A percentile compares a stretch with the other conserved stretches of the same genome.
Conservation (phyloP, 306 rosid genomes). For the Casuarina equisetifolia region DNA sequence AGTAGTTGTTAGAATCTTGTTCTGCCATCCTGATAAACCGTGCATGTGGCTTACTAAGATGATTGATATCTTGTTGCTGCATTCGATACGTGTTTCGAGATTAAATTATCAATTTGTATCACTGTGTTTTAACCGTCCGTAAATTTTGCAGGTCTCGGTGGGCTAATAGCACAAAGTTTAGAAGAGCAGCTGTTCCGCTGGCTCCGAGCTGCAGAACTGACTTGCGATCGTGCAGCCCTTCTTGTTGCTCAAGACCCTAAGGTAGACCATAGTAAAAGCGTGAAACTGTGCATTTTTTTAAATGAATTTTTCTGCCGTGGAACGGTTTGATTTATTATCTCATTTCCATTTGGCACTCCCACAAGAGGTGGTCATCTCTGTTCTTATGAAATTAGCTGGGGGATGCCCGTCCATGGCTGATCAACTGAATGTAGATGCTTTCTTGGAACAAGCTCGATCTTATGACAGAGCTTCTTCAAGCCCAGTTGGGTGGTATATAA, state of each 20-base stretch:
- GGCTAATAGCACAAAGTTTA: constrained; percentile 79
- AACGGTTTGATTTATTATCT: constrained; percentile 25
- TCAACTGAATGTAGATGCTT: constrained; percentile 92
- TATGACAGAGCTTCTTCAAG: constrained; percentile 96
- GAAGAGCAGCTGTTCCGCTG: constrained; percentile 95
- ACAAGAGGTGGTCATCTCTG: constrained; percentile 97
- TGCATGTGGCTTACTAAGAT: background rate
- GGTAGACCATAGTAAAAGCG: constrained; percentile 41
- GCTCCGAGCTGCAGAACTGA: constrained; percentile 97
- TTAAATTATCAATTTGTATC: constrained; percentile 11
- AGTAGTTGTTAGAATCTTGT: background rate
- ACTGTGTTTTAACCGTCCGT: constrained; percentile 4
- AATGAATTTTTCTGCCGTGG: constrained; percentile 2
- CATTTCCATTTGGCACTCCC: constrained; percentile 39
- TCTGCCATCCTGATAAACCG: background rate
- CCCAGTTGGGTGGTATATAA: constrained; percentile 92
- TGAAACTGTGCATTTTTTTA: constrained; percentile 9
- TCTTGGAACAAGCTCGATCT: constrained; percentile 96
- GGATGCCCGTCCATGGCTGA: constrained; percentile 97
- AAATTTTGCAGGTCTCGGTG: constrained; percentile 73
- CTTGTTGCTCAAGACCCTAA: constrained; percentile 97
- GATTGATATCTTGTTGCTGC: constrained; percentile 4
- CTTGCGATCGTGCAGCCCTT: constrained; percentile 99
- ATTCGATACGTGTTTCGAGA: constrained; percentile 15
- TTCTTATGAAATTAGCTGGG: constrained; percentile 97